These are phyloP conservation scores for Trichosporon asahii DNA, from an alignment of 1,284 basidiomycete genomes.

Conservation along the genomic window DNA sequence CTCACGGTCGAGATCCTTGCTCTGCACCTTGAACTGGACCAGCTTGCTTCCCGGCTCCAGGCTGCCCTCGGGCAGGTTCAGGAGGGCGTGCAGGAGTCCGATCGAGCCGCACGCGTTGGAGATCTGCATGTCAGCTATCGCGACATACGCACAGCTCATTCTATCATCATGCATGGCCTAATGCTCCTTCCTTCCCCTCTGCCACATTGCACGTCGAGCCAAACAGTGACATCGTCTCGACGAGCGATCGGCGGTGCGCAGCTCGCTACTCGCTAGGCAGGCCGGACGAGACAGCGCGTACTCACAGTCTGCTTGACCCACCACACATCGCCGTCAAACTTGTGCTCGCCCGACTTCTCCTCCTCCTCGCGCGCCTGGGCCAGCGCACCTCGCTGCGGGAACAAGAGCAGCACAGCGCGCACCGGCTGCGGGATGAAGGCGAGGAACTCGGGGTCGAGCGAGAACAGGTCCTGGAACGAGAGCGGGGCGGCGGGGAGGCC, in stretches of 20 bases:
- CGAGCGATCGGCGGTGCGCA: no score
- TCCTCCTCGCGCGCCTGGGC: conserved; percentile 58
- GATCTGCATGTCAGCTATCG: conserved; percentile 59
- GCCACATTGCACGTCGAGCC: no score
- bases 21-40: conserved; percentile 42
- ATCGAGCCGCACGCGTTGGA: conserved; percentile 86
- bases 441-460: conserved; percentile 74
- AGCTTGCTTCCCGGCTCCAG: conserved; percentile 34
- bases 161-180: no score
- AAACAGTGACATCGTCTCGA: no score
- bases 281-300: conserved; percentile 8
- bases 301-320: conserved; percentile 55
- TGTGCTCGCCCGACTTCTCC: conserved; percentile 33
- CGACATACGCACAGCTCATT: no score
- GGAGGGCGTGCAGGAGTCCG: conserved; percentile 69
- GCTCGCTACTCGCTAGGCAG: no score
- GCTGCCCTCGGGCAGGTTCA: conserved; percentile 41
- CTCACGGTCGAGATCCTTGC: conserved; percentile 37
- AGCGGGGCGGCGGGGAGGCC: conserved; percentile 63
- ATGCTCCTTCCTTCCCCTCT: no score
- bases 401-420: conserved; percentile 75
- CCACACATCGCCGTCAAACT: conserved; percentile 46
- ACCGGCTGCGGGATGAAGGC: conserved; percentile 65
- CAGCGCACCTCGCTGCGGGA: conserved; percentile 63
- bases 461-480: conserved; percentile 75